Evolutionary conservation across 2,329 filamentous ascomycete genomes (phyloP), one percentile per base, ranked within the genome.

Genomic region (Zymoseptoria ardabiliae): DNA sequence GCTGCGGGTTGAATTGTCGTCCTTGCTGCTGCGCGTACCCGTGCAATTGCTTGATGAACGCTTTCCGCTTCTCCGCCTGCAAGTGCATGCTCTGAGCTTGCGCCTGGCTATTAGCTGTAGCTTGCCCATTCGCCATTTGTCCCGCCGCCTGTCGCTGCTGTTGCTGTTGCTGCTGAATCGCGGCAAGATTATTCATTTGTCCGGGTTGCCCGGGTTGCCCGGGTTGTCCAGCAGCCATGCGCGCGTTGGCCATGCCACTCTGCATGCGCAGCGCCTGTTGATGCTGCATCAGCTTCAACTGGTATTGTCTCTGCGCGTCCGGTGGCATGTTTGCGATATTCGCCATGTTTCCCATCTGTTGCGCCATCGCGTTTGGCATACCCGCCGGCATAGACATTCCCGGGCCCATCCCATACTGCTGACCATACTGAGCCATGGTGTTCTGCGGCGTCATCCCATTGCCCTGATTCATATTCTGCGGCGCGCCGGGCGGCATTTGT

Each of bases 281-380:
- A 68, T 92, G 89, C 58, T 88, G 85, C 68, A 95, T 89, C 56
- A 95, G 75, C 61, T 90, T 88, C 84, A 95, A 89, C 67, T 95
- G 90, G 69, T 95, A 93, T 54, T 91, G 88, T 64, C 91, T 86
- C 69, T 90, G 87, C 49, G 90, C 87, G 63, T 89, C 81, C 52
- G 79, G 80, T 66, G 83, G 80, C 51, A 67, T 63, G 48, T 63
- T 63, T 56, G 61, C 54, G 7, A 45, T 17, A n/a, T 45, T 45
- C 49, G 71, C 72, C 69, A 73, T 64, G 56, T 62, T 59, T 20
- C 71, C 21, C 54, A 56, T 56, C 41, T 56, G 35, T 45, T 20
- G 20, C 7, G 41, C 54, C 70, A 75, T 77, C 67, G 74, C 75
- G 59, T 66, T 65, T 62, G 76, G 64, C 68, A 70, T 69, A 49